These are phyloP conservation scores for Syncephalastrum sp. DNA, from an alignment of 371 early-diverging fungal genomes.

Conservation along the genomic window DNA sequence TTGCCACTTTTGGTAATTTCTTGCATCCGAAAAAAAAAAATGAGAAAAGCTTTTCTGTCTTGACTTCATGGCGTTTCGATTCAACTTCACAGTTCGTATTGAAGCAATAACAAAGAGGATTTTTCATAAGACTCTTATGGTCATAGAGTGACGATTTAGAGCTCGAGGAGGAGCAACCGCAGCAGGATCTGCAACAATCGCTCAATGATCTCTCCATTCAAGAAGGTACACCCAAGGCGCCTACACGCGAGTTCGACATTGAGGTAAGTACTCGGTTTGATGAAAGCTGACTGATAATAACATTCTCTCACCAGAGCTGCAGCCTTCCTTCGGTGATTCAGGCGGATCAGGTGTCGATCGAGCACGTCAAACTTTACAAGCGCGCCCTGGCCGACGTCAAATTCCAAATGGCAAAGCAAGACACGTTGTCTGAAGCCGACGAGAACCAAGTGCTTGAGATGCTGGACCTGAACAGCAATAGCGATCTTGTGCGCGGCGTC, in stretches of 20 bases:
- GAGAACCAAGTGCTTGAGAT: slow-evolving; percentile 37
- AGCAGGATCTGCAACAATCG: slow-evolving; percentile 43
- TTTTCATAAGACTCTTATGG: not conserved
- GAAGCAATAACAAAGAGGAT: not conserved
- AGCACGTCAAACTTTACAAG: slow-evolving; percentile 38
- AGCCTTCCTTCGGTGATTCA: slow-evolving; percentile 37
- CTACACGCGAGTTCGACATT: slow-evolving; percentile 39
- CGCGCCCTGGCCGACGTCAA: slow-evolving; percentile 82
- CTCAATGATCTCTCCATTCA: slow-evolving; percentile 41
- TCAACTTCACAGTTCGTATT: slow-evolving; percentile 57
- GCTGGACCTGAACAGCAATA: slow-evolving; percentile 60
- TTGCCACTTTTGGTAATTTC: no score
- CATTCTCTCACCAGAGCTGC: slow-evolving; percentile 22
- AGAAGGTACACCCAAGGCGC: slow-evolving; percentile 20
- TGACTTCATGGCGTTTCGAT: slow-evolving; percentile 48
- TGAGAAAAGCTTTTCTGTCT: no score
- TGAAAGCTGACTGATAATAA: not conserved
- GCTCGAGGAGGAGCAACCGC: slow-evolving; percentile 39
- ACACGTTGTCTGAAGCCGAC: slow-evolving; percentile 46
- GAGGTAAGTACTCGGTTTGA: slow-evolving; percentile 14
- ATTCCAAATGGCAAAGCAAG: slow-evolving; percentile 77
- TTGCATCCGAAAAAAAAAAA: no score
- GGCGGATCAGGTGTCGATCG: slow-evolving; percentile 36
- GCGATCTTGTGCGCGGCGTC: slow-evolving; percentile 81
- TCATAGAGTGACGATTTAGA: slow-evolving; percentile 54